Conservation (phyloP, 2,329 filamentous ascomycete species). For the Epichloe typhina region DNA sequence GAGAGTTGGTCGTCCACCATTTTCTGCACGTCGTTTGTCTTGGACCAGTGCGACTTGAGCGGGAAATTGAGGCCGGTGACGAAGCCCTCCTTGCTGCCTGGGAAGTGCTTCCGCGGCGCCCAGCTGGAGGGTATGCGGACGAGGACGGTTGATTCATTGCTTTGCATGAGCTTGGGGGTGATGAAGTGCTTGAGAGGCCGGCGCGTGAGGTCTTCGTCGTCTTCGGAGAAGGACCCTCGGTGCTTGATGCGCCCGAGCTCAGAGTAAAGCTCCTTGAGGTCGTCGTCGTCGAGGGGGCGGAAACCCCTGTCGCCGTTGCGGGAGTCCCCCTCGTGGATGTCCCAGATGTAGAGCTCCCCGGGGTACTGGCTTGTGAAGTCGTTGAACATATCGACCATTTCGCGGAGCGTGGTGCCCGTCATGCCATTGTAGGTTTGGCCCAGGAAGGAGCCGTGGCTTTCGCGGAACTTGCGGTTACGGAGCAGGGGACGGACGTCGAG, state of each 20-base stretch:
- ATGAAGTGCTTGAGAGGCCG: constrained; percentile 15
- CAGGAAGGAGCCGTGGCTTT: constrained; percentile 11
- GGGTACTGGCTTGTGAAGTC: constrained; percentile 15
- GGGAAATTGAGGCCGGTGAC: constrained; percentile 14
- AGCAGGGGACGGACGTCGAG: constrained; percentile 16
- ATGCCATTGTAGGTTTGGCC: constrained; percentile 11
- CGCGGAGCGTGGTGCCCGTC: constrained; percentile 12
- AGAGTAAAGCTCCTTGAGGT: constrained; percentile 9
- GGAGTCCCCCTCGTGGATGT: constrained; percentile 12
- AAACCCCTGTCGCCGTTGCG: constrained; percentile 1
- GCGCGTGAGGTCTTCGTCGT: constrained; percentile 13
- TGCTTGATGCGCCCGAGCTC: constrained; percentile 12
- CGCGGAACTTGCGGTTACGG: constrained; percentile 5
- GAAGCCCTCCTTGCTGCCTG: constrained; percentile 17
- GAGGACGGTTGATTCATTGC: constrained; percentile 14
- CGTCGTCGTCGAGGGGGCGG: not conserved
- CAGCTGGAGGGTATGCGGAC: constrained; percentile 15
- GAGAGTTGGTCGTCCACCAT: constrained; percentile 13
- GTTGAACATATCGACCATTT: constrained; percentile 18
- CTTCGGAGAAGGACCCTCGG: constrained; percentile 9
- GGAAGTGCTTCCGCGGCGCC: constrained; percentile 10
- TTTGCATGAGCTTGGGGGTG: not conserved
- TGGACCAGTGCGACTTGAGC: constrained; percentile 11
- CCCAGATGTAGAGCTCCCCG: constrained; percentile 22
- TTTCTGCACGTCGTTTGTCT: constrained; percentile 5